phyloP scores from a whole-genome alignment of 2,329 filamentous ascomycete species.

The Pyrenochaeta sp. region DNA sequence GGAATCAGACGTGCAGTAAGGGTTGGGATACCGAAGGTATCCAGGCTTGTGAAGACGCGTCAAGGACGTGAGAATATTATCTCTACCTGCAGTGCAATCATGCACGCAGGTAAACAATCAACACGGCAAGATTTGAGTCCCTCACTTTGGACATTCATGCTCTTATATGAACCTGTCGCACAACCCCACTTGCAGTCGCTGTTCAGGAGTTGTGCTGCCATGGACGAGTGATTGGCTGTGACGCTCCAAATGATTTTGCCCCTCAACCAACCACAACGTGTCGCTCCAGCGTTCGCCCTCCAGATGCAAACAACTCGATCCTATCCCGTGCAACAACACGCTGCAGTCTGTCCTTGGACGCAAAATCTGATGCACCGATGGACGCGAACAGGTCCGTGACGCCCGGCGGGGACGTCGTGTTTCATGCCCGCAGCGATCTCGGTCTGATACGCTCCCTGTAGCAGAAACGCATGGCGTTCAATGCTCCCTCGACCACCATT shows the following conservation, averaged over 20 bases:
- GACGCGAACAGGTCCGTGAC: conserved; percentile 27
- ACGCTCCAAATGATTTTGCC: conserved; percentile 16
- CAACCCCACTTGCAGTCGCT: conserved; percentile 13
- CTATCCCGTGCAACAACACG: conserved; percentile 16
- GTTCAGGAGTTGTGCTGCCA: conserved; percentile 21
- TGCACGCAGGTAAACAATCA: conserved; percentile 20
- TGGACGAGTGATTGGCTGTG: conserved; percentile 32
- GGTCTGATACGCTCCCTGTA: conserved; percentile 42
- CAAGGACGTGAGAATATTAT: conserved; percentile 23
- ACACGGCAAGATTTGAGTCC: conserved; percentile 26
- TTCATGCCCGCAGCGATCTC: conserved; percentile 29
- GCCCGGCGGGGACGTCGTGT: conserved; percentile 27
- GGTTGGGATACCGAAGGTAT: conserved; percentile 11
- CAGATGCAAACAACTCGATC: not conserved
- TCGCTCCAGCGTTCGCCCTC: conserved; percentile 6
- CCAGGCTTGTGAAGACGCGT: conserved; percentile 24
- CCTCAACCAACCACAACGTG: conserved; percentile 28
- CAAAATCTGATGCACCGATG: conserved; percentile 21
- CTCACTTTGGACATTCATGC: conserved; percentile 29
- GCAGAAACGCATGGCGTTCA: conserved; percentile 43
- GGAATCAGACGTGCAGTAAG: conserved; percentile 20
- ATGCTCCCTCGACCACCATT: conserved; percentile 42
- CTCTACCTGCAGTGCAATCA: conserved; percentile 24
- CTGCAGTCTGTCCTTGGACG: conserved; percentile 5
- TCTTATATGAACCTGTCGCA: conserved; percentile 27